A percentile compares a stretch with the other conserved stretches of the same genome.
phyloP scores from a whole-genome alignment of 1,139 yeast genomes.

The Geotrichum cucujoidarum region DNA sequence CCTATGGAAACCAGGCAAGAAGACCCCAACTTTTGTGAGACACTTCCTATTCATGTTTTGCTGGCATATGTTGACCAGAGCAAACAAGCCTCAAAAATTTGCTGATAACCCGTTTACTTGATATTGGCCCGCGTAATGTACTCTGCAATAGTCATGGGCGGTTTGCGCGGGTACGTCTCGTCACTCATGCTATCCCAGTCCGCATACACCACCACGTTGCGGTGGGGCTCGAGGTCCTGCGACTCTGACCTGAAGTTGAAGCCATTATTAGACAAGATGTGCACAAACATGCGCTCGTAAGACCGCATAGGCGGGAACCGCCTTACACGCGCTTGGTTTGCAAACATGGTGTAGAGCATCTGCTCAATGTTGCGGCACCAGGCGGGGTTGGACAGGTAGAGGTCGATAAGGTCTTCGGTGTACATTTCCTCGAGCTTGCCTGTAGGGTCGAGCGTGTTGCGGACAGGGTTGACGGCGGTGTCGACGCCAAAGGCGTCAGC shows the following conservation, averaged over 20 bases:
- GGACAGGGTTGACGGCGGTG: slow-evolving; percentile 5
- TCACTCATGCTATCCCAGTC: slow-evolving; percentile 15
- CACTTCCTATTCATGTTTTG: too few relatives aligned
- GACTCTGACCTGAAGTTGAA: slow-evolving; percentile 63
- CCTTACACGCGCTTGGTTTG: slow-evolving; percentile 43
- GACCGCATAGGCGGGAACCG: slow-evolving; percentile 69
- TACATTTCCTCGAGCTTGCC: slow-evolving; percentile 23
- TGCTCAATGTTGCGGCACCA: slow-evolving; percentile 32
- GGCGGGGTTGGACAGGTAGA: slow-evolving; percentile 32
- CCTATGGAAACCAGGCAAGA: too few relatives aligned
- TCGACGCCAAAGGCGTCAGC: slow-evolving; percentile 49
- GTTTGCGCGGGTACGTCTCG: slow-evolving; percentile 15
- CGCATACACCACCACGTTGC: slow-evolving; percentile 57
- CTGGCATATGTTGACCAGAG: too few relatives aligned
- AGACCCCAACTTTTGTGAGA: too few relatives aligned
- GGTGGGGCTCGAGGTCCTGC: slow-evolving; percentile 74
- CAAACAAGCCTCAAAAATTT: too few relatives aligned
- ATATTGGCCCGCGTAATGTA: slow-evolving; percentile 17
- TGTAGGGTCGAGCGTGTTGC: slow-evolving; percentile 8
- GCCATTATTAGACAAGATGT: slow-evolving; percentile 52
- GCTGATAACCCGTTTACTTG: not conserved
- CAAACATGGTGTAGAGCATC: slow-evolving; percentile 45
- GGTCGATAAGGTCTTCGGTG: slow-evolving; percentile 28
- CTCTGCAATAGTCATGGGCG: slow-evolving; percentile 16
- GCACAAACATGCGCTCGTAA: slow-evolving; percentile 67